phyloP scores from a whole-genome alignment of 495 filamentous ascomycete genomes.

The Aspergillus asperescens region DNA sequence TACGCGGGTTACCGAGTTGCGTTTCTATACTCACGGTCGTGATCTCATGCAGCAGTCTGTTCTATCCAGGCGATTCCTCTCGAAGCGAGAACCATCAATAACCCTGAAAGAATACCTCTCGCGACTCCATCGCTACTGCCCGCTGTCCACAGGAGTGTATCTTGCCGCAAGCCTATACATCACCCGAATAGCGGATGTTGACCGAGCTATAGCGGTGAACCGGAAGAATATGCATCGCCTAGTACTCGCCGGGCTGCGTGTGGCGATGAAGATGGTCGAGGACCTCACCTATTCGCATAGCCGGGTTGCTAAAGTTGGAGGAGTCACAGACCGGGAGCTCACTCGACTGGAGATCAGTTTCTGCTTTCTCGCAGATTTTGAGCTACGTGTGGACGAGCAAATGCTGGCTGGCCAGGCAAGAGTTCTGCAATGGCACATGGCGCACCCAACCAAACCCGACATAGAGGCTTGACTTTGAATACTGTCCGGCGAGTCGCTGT shows the following conservation, averaged over 20 bases:
- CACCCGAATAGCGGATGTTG: constrained; percentile 67
- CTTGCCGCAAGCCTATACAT: constrained; percentile 92
- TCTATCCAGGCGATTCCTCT: constrained; percentile 86
- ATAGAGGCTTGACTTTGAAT: not conserved
- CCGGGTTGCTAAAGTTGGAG: constrained; percentile 83
- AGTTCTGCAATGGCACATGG: constrained; percentile 15
- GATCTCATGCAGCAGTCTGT: constrained; percentile 67
- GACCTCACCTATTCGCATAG: constrained; percentile 81
- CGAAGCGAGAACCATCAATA: constrained; percentile 76
- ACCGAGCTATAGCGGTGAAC: constrained; percentile 69
- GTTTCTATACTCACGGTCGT: constrained; percentile 39
- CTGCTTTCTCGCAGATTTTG: constrained; percentile 78
- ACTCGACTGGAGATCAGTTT: constrained; percentile 84
- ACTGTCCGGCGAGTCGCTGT: not conserved
- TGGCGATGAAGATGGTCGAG: constrained; percentile 90
- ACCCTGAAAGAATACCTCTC: constrained; percentile 77
- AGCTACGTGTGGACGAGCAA: constrained; percentile 64
- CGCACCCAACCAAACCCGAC: not conserved
- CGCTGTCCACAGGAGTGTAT: constrained; percentile 93
- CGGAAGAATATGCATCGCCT: constrained; percentile 81
- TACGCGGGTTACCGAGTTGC: constrained; percentile 26
- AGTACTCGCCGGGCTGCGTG: constrained; percentile 73
- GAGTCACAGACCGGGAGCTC: constrained; percentile 74
- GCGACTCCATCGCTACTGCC: constrained; percentile 84
- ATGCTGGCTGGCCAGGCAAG: constrained; percentile 48